Percentiles rank a stretch among this genome's conserved stretches.
Evolutionary conservation across 2,329 filamentous ascomycete species (phyloP).

Genomic region (Clarireedia sp.): DNA sequence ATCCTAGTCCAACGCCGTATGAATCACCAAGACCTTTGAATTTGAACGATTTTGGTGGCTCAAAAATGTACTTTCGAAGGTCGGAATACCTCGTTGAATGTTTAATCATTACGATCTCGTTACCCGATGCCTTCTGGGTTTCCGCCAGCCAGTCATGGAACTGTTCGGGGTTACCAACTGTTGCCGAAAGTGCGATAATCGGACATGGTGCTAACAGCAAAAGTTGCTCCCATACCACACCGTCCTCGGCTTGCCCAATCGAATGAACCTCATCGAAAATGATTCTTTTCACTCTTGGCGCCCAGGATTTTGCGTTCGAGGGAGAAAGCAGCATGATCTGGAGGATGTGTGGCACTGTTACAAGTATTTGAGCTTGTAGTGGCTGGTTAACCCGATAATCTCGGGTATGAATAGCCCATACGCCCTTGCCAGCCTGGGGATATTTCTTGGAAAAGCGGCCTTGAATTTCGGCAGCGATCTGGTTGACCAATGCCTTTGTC

Average conservation of each 20-base stretch:
- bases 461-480: constrained; percentile 73
- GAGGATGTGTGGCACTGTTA: constrained; percentile 70
- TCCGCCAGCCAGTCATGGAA: constrained; percentile 61
- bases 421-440: constrained; percentile 50
- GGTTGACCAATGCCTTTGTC: constrained; percentile 75
- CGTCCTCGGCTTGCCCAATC: constrained; percentile 69
- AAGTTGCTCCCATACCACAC: constrained; percentile 71
- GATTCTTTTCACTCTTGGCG: constrained; percentile 60
- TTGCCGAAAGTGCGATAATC: constrained; percentile 72
- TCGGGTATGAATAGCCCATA: constrained; percentile 73
- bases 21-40: constrained; percentile 31
- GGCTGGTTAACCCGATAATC: constrained; percentile 70
- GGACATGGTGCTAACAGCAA: constrained; percentile 66
- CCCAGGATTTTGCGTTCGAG: constrained; percentile 58
- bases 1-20: constrained; percentile 33
- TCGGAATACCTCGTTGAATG: constrained; percentile 68
- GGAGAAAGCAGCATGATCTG: constrained; percentile 69
- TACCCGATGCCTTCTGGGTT: constrained; percentile 56
- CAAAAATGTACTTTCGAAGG: constrained; percentile 65
- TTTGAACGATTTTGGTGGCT: constrained; percentile 38
- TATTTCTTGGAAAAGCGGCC: constrained; percentile 61
- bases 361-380: constrained; percentile 63
- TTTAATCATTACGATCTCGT: constrained; percentile 58
- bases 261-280: constrained; percentile 80
- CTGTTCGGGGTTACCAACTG: constrained; percentile 65